Evolutionary conservation across 2,329 filamentous ascomycete species (phyloP).

Genomic region (Aspergillus amoenus): DNA sequence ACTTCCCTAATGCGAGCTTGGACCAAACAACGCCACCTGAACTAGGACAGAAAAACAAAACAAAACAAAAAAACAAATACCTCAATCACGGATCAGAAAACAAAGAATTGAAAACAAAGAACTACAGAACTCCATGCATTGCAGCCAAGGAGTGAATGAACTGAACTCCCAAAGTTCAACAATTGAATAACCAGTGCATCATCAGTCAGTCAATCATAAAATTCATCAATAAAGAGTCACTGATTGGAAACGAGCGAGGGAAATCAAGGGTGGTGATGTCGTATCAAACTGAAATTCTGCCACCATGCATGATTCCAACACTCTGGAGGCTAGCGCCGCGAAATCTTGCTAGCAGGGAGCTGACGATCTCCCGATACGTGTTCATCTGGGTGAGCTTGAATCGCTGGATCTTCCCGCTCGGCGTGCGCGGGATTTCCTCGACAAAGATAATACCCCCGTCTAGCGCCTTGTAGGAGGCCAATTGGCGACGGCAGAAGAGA

Average conservation of each 20-base stretch:
- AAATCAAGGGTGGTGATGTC: background rate
- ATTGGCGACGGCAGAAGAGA: conserved; percentile 36
- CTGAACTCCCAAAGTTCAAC: background rate
- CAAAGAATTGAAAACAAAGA: background rate
- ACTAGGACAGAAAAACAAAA: background rate
- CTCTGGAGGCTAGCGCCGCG: conserved; percentile 23
- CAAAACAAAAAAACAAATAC: background rate
- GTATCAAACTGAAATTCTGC: conserved; percentile 21
- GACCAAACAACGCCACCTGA: background rate
- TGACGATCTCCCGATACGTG: conserved; percentile 37
- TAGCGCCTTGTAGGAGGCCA: conserved; percentile 51
- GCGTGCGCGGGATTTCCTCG: conserved; percentile 49
- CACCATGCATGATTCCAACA: conserved; percentile 24
- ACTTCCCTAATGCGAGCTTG: too few species aligned
- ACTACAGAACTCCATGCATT: conserved; percentile 4
- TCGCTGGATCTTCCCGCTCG: conserved; percentile 52
- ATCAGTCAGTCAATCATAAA: background rate
- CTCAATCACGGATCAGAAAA: background rate
- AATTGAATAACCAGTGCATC: background rate
- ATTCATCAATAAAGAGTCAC: background rate
- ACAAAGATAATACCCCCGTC: conserved; percentile 51
- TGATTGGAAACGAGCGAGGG: background rate
- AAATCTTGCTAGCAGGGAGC: conserved; percentile 29
- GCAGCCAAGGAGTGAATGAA: background rate
- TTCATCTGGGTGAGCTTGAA: conserved; percentile 43